Conservation (phyloP, 179 eudicot genomes). For the Silene noctiflora region DNA sequence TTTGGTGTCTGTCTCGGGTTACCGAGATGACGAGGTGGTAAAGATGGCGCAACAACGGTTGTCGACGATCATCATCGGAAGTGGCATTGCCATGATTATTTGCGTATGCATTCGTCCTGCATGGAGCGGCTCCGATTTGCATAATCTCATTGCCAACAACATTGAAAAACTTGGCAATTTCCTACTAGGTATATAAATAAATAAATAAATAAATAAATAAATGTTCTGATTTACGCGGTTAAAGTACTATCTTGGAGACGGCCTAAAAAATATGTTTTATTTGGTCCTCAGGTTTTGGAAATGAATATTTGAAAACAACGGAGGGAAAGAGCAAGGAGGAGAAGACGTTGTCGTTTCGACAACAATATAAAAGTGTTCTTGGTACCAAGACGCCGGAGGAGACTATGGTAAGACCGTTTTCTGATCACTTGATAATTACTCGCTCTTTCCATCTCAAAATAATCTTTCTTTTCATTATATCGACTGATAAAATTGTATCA, state of each 20-base stretch:
- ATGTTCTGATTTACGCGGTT: no score
- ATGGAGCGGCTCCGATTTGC: conserved; percentile 58
- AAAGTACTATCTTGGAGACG: no score
- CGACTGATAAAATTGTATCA: no score
- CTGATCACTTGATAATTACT: background rate
- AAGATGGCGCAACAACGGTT: conserved; percentile 44
- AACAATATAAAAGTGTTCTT: conserved; percentile 42
- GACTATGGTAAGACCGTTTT: conserved; percentile 39
- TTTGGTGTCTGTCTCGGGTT: conserved; percentile 47
- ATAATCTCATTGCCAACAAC: conserved; percentile 42
- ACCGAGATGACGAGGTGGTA: conserved; percentile 42
- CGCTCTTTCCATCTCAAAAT: no score
- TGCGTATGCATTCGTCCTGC: conserved; percentile 48
- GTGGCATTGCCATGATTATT: conserved; percentile 36
- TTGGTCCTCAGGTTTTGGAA: conserved; percentile 27
- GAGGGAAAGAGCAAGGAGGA: conserved; percentile 26
- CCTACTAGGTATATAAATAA: conserved; percentile 54
- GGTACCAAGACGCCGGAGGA: conserved; percentile 57
- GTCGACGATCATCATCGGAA: conserved; percentile 46
- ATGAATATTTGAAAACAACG: conserved; percentile 20
- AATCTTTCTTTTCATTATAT: no score
- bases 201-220: no score
- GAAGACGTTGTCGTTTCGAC: conserved; percentile 10
- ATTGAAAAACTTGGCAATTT: conserved; percentile 45
- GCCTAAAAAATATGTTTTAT: no score